phyloP scores from a whole-genome alignment of 768 basidiomycete species.

The Phanerochaete carnosa region DNA sequence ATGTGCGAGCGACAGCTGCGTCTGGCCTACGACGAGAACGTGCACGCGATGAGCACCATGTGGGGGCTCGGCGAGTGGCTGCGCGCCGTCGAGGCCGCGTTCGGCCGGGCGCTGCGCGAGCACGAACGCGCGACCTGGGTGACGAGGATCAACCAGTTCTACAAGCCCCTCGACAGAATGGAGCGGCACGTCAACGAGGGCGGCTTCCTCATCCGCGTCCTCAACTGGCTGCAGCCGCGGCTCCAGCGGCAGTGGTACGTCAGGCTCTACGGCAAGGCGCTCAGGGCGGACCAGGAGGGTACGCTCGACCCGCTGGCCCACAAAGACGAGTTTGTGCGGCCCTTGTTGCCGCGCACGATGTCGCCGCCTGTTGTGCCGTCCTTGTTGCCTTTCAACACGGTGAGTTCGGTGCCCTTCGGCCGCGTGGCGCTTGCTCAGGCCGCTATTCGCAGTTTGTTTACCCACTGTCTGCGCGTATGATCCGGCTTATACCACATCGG shows the following conservation, averaged over 20 bases:
- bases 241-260: conserved; percentile 43
- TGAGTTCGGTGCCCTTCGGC: conserved; percentile 22
- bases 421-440: background rate
- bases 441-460: conserved; percentile 39
- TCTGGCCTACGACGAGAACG: conserved; percentile 27
- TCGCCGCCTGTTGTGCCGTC: conserved; percentile 33
- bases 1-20: conserved; percentile 37
- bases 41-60: conserved; percentile 24
- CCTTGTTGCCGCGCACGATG: conserved; percentile 21
- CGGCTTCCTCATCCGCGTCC: conserved; percentile 41
- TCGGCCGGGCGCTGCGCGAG: conserved; percentile 21
- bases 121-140: conserved; percentile 30
- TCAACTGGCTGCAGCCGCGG: conserved; percentile 40
- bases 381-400: conserved; percentile 49
- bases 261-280: conserved; percentile 30
- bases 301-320: conserved; percentile 8
- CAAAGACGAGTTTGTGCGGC: conserved; percentile 16
- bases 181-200: conserved; percentile 32
- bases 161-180: conserved; percentile 19
- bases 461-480: conserved; percentile 37
- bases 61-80: conserved; percentile 36
- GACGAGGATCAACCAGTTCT: conserved; percentile 28
- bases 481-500: conserved; percentile 44
- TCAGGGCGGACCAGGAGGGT: conserved; percentile 16
- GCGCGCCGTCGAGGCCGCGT: conserved; percentile 27